These are phyloP conservation scores for Closterium sp. DNA, from an alignment of 139 green algal genomes.

Conservation along the genomic window DNA sequence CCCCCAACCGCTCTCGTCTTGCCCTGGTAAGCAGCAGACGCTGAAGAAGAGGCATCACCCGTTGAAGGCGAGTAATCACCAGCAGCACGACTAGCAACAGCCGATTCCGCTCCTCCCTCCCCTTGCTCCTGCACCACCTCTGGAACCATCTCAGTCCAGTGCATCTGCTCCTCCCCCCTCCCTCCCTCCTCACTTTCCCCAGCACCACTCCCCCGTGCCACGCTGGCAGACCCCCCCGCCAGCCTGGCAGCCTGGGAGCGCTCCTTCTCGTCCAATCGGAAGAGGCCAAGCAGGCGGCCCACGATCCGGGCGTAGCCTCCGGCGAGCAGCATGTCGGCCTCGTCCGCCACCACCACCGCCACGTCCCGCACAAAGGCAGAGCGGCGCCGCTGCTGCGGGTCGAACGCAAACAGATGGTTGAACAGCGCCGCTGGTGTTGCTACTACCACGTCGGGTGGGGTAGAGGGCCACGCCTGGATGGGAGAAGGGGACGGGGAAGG, in stretches of 20 bases:
- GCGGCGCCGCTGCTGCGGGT: slow-evolving; percentile 22
- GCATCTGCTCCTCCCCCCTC: neutral
- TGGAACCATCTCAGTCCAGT: neutral
- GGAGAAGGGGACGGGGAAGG: neutral
- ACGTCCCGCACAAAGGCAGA: slow-evolving; percentile 42
- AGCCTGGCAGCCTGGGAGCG: neutral
- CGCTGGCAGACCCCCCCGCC: too few relatives aligned
- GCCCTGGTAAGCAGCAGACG: neutral
- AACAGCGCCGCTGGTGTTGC: slow-evolving; percentile 44
- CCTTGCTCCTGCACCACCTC: neutral
- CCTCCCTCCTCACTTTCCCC: neutral
- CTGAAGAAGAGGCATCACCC: neutral
- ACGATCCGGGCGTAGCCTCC: slow-evolving; percentile 69
- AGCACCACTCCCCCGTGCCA: neutral
- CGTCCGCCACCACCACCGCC: slow-evolving; percentile 76
- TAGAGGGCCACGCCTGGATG: slow-evolving; percentile 14
- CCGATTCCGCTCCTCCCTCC: neutral
- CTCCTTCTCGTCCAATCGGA: slow-evolving; percentile 46
- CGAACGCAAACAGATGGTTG: slow-evolving; percentile 49
- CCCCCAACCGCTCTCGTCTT: slow-evolving; percentile 3
- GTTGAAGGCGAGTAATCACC: too few relatives aligned
- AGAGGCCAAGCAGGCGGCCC: slow-evolving; percentile 60
- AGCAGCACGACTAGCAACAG: neutral
- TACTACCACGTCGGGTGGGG: slow-evolving; percentile 41
- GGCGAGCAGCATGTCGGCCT: slow-evolving; percentile 89